These are phyloP conservation scores for Blepharisma stoltei DNA, from an alignment of 73 alveolate species.

Conservation along the genomic window DNA sequence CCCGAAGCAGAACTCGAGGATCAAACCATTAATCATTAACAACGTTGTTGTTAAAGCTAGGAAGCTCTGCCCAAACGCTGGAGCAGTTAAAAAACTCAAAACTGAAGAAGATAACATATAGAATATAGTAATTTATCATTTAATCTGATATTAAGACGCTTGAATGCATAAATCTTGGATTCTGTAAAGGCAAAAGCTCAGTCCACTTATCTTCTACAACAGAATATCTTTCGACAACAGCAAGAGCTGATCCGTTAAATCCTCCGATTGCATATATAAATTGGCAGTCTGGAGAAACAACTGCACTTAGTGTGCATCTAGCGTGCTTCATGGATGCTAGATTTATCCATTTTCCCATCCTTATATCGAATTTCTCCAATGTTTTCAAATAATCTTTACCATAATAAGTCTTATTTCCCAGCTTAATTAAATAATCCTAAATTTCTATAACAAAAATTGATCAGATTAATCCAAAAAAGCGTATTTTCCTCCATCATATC, in stretches of 20 bases:
- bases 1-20: no score
- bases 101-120: no score
- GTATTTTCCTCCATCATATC: conserved; percentile 71
- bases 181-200: conserved; percentile 53
- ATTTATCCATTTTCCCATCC: conserved; percentile 63
- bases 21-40: no score
- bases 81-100: no score
- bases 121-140: background rate
- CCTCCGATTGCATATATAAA: conserved; percentile 88
- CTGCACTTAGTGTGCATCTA: conserved; percentile 83
- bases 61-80: no score
- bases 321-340: conserved; percentile 65
- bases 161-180: conserved; percentile 83
- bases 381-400: conserved; percentile 11
- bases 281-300: conserved; percentile 68
- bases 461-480: conserved; percentile 53
- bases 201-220: conserved; percentile 81
- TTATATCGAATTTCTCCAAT: conserved; percentile 52
- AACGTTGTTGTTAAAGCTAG: no score
- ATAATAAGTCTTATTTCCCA: no score
- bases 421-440: no score
- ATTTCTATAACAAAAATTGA: no score
- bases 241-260: conserved; percentile 73
- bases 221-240: conserved; percentile 81
- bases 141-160: conserved; percentile 30